Base-by-base conservation (phyloP, 2,329 filamentous ascomycete species). In the Huntiella savannae region DNA sequence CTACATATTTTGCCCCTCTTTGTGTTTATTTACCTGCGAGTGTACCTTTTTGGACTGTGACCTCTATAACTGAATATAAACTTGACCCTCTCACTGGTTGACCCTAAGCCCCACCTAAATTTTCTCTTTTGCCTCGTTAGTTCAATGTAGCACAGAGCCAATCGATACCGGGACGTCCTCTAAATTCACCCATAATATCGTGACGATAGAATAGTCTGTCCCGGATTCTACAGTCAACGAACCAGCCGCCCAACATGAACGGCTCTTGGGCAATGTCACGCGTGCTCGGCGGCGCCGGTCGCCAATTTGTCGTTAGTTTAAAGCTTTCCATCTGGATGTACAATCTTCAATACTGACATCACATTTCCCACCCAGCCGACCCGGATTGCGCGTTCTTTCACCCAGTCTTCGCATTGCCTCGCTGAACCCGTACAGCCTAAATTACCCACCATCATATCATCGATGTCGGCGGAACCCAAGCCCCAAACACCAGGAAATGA, bases 51-150 rank as follows among this genome's bases (percentile, higher is more conserved):
- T 16, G 13, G 36, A 16, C 12, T 17, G 35, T 39, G 37, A 15
- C 15, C 19, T 19, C 19, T 39, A 12, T 16, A 15, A 19, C 3
- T 17, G 19, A 13, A 40, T 16, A 4, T 16, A 19, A 4, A 8
- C 13, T 12, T 40, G 17, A 12, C 19, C 15, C 38, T 19, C 38
- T 33, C 15, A 34, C 16, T 5, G 33, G 16, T 12, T 15, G 5
- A 8, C 33, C 8, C 13, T 34, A 8, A 35, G 40, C 28, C 32
- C 40, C 40, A 43, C 40, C 17, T 16, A 34, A 43, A 43, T 43
- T 43, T 43, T 43, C 32, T 43, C 7, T 34, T 28, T 11, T n/a
- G 13, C 40, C 32, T 33, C 40, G 40, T 17, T 43, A 43, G n/a
- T 43, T 5, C 34, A 28, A 43, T 43, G 40, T 43, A 13, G 15